Base-by-base conservation (phyloP, 176 grass and related monocot genomes). In the Metroxylon sagu region DNA sequence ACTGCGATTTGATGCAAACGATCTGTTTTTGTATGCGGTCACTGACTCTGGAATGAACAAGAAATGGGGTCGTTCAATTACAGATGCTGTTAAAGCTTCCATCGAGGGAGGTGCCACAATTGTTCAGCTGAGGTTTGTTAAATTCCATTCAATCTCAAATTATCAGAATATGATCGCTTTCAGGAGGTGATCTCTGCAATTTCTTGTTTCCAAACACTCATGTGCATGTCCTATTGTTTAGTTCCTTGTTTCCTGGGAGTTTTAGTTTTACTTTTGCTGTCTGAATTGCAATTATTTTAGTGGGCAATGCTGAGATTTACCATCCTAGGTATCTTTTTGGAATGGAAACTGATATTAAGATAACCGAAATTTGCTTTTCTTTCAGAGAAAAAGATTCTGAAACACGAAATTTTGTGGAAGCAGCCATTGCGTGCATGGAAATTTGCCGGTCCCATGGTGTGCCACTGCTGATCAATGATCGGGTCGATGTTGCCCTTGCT, bases 81-180 rank as follows among this genome's bases (percentile, higher is more conserved):
- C 79, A 59, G 93, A 88, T 83, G 80, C 87, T 0, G 73, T 97
- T 17, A 68, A 71, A 82, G 87, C 76, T 67, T 82, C 76, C 68
- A 88, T 92, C 29, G 83, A 91, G 74, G 93, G 93, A 74, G 87
- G 93, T 2, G 87, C 84, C 19, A 91, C 93, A 7, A 81, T 92
- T 67, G 49, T 97, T 54, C 93, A 97, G 59, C 18, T 97, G 70
- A 97, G 93, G 87, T 83, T 0, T 61, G 19, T 72, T 77, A 50
- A 4, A 17, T 27, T 61, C 53, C 8, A 43, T 43, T 43, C 10
- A 2, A 12, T 1, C 35, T 43, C 8, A 43, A 43, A 3, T 14
- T 12, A 3, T 14, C 10, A 14, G 2, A 43, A 43, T 12, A 43
- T 14, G 8, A 43, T 43, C 35, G 12, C 12, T 43, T 43, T 43